These are phyloP conservation scores for Spatholobus suberectus DNA, from an alignment of 306 rosid genomes.

Conservation along the genomic window DNA sequence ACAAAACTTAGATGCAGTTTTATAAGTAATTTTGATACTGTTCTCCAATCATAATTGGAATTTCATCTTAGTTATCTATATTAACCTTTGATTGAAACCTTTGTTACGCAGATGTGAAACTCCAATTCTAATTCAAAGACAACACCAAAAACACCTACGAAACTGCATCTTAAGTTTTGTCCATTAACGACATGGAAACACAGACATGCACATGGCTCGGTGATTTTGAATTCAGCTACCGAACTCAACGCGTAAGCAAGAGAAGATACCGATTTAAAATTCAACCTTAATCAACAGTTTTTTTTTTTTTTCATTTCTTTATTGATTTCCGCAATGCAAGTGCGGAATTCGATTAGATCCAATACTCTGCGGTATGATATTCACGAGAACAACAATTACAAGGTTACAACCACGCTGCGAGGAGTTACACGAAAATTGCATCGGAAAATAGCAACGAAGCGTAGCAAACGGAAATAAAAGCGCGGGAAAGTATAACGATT, in stretches of 20 bases:
- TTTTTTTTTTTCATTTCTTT: no score
- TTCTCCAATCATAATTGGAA: not conserved
- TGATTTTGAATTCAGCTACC: constrained; percentile 27
- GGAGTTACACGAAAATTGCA: not conserved
- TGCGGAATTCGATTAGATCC: constrained; percentile 38
- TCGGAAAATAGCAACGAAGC: not conserved
- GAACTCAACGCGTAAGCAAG: constrained; percentile 9
- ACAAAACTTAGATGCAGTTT: not conserved
- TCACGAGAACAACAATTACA: constrained; percentile 23
- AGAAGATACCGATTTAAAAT: constrained; percentile 17
- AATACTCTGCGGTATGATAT: not conserved
- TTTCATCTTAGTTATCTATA: not conserved
- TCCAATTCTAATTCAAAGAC: no score
- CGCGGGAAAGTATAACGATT: not conserved
- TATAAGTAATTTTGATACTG: not conserved
- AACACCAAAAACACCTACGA: no score
- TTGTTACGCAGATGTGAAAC: not conserved
- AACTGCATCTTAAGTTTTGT: not conserved
- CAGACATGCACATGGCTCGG: not conserved
- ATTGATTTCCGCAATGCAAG: constrained; percentile 37
- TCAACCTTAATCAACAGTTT: not conserved
- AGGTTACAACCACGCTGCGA: not conserved
- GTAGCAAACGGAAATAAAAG: not conserved
- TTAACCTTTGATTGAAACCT: not conserved
- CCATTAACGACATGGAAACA: not conserved